These are phyloP conservation scores for Dipteronia sinensis DNA, from an alignment of 345 rosid species.

Conservation along the genomic window DNA sequence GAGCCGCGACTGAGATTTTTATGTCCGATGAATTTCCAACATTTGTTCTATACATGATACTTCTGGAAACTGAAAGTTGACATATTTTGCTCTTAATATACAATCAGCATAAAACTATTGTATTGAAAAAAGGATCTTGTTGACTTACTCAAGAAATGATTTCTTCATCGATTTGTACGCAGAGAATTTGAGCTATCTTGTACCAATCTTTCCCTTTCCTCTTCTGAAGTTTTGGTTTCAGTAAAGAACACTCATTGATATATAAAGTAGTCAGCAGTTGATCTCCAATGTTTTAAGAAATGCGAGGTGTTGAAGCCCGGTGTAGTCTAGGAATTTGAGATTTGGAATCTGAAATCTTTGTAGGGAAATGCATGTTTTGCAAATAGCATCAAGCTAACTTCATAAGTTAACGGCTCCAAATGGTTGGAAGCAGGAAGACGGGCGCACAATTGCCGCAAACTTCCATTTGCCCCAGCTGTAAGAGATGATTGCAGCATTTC, in stretches of 20 bases:
- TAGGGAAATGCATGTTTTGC: constrained; percentile 16
- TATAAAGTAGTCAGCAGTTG: constrained; percentile 26
- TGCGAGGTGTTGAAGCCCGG: too few species aligned
- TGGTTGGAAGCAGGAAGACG: neutral
- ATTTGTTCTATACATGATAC: too few species aligned
- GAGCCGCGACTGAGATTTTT: too few species aligned
- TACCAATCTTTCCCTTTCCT: constrained; percentile 26
- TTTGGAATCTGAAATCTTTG: neutral
- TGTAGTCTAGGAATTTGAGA: too few species aligned
- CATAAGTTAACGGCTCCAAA: constrained; percentile 7
- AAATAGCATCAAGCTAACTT: constrained; percentile 22
- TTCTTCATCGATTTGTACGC: constrained; percentile 30
- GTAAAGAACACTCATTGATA: constrained; percentile 17
- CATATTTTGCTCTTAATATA: neutral
- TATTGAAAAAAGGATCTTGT: neutral
- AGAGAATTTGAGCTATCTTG: constrained; percentile 24
- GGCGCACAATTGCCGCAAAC: neutral
- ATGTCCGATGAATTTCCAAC: too few species aligned
- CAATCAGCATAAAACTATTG: neutral
- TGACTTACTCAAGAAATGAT: constrained; percentile 15
- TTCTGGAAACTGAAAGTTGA: neutral
- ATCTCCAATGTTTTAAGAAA: constrained; percentile 33
- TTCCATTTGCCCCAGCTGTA: constrained; percentile 14
- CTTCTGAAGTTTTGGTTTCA: constrained; percentile 2
- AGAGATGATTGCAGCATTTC: neutral